Evolutionary conservation across 306 rosid species (phyloP), one percentile per base, ranked within the genome.

Genomic region (Casuarina equisetifolia): DNA sequence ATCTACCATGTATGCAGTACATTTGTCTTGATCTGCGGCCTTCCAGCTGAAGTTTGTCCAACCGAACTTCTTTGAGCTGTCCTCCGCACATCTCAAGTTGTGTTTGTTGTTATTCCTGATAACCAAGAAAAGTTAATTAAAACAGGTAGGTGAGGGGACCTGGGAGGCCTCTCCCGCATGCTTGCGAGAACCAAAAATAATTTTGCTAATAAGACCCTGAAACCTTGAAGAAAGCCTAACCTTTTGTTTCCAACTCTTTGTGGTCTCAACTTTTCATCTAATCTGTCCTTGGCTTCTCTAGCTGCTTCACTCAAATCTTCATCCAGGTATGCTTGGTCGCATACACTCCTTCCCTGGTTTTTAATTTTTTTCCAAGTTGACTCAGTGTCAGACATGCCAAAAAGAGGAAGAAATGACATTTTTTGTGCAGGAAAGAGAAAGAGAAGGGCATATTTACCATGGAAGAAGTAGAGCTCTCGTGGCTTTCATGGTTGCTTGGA

Each of bases 21-120:
- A 90, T 35, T 88, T 93, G 38, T 88, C 95, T 84, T 88, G 89
- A 38, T 89, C 97, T 13, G 64, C 80, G 8, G 84, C 86, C 48
- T 86, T 85, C 91, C 89, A 86, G 76, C 87, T 85, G 78, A 92
- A n/a, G 79, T 87, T 94, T 40, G 74, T 77, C 98, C 98, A 91
- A 76, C 73, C 79, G 57, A 93, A 87, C 80, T 46, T 87, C 72
- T 85, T 84, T 35, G 84, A 67, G 38, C 84, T 79, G 42, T 74
- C 79, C 81, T 83, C 73, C 46, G 42, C 78, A 77, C 45, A 8
- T 39, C n/a, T 69, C 75, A 55, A 6, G 38, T 70, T 67, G 35
- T 68, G 79, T 62, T 9, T 73, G 17, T 36, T 51, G 4, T 40
- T 52, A 11, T 12, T 38, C 84, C 74, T 5, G 19, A 66, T 42